A percentile compares a stretch with the other conserved stretches of the same genome.
These are phyloP conservation scores for Cladosporium sp. DNA, from an alignment of 2,329 filamentous ascomycete genomes.

Conservation along the genomic window DNA sequence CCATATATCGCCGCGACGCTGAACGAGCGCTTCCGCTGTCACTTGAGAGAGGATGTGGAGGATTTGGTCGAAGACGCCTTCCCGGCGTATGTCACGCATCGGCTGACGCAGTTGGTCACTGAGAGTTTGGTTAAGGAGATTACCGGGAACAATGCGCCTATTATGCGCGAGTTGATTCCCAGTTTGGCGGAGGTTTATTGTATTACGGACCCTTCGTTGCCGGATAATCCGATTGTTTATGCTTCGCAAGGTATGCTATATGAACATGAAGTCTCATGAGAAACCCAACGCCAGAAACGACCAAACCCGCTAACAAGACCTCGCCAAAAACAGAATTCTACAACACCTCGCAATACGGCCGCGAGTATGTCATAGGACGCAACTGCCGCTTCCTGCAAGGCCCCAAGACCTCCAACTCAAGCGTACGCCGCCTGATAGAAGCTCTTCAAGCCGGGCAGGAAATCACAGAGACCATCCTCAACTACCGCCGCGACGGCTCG, in stretches of 20 bases:
- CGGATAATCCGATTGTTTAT: conserved; percentile 44
- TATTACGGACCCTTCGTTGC: conserved; percentile 39
- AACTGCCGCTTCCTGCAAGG: conserved; percentile 46
- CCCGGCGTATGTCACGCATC: conserved; percentile 40
- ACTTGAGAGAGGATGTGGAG: conserved; percentile 30
- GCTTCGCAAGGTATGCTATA: conserved; percentile 35
- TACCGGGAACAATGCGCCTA: conserved; percentile 37
- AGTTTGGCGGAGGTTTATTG: conserved; percentile 45
- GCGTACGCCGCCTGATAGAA: conserved; percentile 34
- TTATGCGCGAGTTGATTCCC: conserved; percentile 38
- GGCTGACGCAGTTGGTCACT: conserved; percentile 36
- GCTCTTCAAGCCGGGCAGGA: conserved; percentile 37
- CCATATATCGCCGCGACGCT: conserved; percentile 32
- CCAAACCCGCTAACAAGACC: background rate
- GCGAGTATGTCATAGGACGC: conserved; percentile 40
- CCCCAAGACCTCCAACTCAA: conserved; percentile 32
- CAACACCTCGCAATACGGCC: conserved; percentile 39
- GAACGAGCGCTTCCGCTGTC: conserved; percentile 35
- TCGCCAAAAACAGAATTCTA: conserved; percentile 42
- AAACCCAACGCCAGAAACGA: background rate
- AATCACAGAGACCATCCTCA: conserved; percentile 40
- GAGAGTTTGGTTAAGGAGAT: conserved; percentile 43
- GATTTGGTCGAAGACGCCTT: conserved; percentile 38
- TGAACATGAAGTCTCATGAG: too few species aligned
- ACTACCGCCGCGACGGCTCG: conserved; percentile 39